Percentiles rank a stretch among this genome's conserved stretches.
These are phyloP conservation scores for Dipteronia dyeriana DNA, from an alignment of 345 rosid species.

Conservation along the genomic window DNA sequence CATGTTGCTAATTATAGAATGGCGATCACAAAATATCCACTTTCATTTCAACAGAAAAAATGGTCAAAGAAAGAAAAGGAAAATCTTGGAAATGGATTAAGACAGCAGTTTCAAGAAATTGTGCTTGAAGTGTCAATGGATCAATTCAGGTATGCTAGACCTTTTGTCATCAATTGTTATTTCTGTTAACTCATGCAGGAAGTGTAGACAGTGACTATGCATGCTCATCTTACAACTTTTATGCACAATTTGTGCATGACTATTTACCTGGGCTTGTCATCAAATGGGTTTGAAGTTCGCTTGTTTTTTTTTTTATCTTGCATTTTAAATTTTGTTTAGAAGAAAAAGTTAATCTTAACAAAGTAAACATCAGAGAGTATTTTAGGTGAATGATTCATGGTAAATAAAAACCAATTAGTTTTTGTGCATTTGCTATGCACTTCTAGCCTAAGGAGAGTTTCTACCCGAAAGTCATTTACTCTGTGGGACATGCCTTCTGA, in stretches of 20 bases:
- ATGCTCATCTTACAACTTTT: background rate
- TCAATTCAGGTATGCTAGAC: constrained; percentile 47
- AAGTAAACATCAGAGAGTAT: background rate
- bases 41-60: constrained; percentile 49
- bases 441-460: background rate
- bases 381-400: background rate
- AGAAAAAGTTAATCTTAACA: background rate
- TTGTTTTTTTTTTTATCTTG: background rate
- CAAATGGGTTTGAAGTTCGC: background rate
- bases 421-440: background rate
- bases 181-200: background rate
- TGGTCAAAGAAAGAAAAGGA: constrained; percentile 73
- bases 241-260: background rate
- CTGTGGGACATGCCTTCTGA: background rate
- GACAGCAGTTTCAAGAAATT: constrained; percentile 77
- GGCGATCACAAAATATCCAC: constrained; percentile 58
- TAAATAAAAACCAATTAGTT: background rate
- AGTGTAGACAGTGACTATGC: background rate
- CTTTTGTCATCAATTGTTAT: constrained; percentile 1
- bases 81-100: constrained; percentile 71
- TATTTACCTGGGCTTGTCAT: background rate
- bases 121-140: constrained; percentile 58
- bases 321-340: background rate
- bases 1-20: constrained; percentile 59
- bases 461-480: background rate